Base-by-base conservation (phyloP, 2,329 filamentous ascomycete genomes). In the Gliomastix tumulicola region DNA sequence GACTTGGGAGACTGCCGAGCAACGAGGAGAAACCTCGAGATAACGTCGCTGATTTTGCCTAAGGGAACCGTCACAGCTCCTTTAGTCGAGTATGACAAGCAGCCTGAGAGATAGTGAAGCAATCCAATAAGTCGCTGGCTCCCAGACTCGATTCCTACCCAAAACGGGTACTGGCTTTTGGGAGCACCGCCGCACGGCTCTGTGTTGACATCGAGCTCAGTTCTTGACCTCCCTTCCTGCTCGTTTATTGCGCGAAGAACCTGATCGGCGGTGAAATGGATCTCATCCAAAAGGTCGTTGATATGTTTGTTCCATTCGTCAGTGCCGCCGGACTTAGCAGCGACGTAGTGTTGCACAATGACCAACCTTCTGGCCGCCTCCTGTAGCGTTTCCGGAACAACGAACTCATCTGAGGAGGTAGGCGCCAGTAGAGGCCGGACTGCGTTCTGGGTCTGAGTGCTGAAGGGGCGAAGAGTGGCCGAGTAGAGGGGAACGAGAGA, bases 171-270 rank as follows among this genome's bases (percentile, higher is more conserved):
- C 28, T 72, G 65, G 6, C 53, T 39, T 3, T 59, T 53, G 21
- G 59, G 55, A 28, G 63, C 58, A 12, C 72, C 74, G 4, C 73
- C 71, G 7, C 52, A 49, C 1, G 72, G 66, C 17, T 69, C 68
- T 6, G 56, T 55, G 15, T 72, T 67, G 11, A 66, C 55, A 37
- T 68, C 60, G 22, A 71, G 58, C 4, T 49, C 48, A 35, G 68
- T 56, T 30, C 57, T 54, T 9, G 53, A 53, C 43, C 73, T 71
- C 5, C 68, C 73, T 21, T 73, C 66, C 28, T 86, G 82, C 55
- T 96, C 89, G 10, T 84, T 62, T 1, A 95, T 73, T 9, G 82
- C 79, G 34, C 89, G 79, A 50, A 95, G 84, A 1, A 94, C 70
- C 44, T 81, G 75, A 49, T 94, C 83, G 30, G 84, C 78, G 2